A percentile compares a stretch with the other conserved stretches of the same genome.
Conservation (phyloP, 192 early-diverging fungal genomes). For the Gigaspora rosea region DNA sequence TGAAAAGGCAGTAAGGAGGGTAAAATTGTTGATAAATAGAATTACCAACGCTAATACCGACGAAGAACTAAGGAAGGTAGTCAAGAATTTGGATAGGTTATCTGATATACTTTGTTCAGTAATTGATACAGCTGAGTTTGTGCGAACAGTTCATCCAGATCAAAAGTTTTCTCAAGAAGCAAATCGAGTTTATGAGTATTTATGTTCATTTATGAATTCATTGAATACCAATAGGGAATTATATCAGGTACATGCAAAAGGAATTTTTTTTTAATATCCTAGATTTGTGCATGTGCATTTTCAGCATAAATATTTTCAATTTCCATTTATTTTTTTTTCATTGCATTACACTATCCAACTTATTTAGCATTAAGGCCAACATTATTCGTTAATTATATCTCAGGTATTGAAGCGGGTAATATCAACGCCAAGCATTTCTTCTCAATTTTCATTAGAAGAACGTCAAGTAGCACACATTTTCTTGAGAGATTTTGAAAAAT, state of each 20-base stretch:
- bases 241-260: conserved; percentile 58
- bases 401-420: conserved; percentile 71
- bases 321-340: conserved; percentile 8
- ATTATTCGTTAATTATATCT: neutral
- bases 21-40: conserved; percentile 48
- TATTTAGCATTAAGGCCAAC: neutral
- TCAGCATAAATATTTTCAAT: too few relatives aligned
- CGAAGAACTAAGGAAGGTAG: conserved; percentile 67
- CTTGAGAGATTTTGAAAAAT: conserved; percentile 91
- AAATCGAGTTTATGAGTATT: conserved; percentile 68
- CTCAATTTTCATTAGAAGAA: conserved; percentile 68
- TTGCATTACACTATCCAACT: neutral
- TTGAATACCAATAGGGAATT: conserved; percentile 90
- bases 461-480: conserved; percentile 78
- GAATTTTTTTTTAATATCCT: neutral
- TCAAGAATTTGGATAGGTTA: conserved; percentile 87
- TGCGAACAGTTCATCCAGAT: conserved; percentile 89
- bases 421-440: conserved; percentile 56
- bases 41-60: conserved; percentile 52
- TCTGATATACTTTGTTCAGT: conserved; percentile 89
- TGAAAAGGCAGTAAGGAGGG: conserved; percentile 25
- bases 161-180: conserved; percentile 68
- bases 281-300: too few relatives aligned
- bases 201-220: conserved; percentile 86
- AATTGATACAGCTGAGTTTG: conserved; percentile 91